phyloP scores from a whole-genome alignment of 2,329 filamentous ascomycete genomes.

The Zymoseptoria passerinii region DNA sequence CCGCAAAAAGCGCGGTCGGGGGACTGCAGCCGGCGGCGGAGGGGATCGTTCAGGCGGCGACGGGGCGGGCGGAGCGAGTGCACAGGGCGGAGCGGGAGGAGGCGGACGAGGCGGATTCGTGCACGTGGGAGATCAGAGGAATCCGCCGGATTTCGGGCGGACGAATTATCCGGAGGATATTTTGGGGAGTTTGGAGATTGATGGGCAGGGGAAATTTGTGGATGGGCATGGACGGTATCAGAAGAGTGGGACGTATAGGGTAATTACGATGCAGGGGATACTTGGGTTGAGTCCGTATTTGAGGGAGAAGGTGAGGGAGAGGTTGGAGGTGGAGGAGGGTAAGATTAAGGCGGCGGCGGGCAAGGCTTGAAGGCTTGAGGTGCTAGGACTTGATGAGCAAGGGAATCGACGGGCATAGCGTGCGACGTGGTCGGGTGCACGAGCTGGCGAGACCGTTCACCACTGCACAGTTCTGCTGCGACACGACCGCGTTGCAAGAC shows the following conservation, averaged over 20 bases:
- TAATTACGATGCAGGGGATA: conserved; percentile 53
- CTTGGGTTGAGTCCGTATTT: conserved; percentile 29
- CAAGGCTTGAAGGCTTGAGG: not conserved
- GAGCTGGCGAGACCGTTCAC: not conserved
- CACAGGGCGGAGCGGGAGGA: conserved; percentile 51
- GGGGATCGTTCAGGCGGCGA: conserved; percentile 38
- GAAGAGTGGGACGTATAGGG: conserved; percentile 53
- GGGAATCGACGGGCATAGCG: not conserved
- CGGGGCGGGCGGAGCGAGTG: conserved; percentile 48
- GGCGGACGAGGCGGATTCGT: conserved; percentile 54
- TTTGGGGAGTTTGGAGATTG: conserved; percentile 56
- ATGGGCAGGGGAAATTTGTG: conserved; percentile 49
- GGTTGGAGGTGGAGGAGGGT: conserved; percentile 19
- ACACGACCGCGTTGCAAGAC: not conserved
- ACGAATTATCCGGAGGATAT: conserved; percentile 61
- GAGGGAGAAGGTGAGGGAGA: conserved; percentile 27
- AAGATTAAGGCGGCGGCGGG: not conserved
- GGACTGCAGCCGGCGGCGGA: conserved; percentile 18
- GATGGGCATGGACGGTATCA: conserved; percentile 51
- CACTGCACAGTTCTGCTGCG: not conserved
- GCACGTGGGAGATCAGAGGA: conserved; percentile 52
- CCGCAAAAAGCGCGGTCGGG: not conserved
- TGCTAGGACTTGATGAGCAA: not conserved
- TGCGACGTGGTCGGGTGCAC: not conserved
- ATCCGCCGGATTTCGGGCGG: conserved; percentile 55